Percentiles rank a stretch among this genome's conserved stretches.
Evolutionary conservation across 345 rosid species (phyloP).

Genomic region (Dimocarpus longan): DNA sequence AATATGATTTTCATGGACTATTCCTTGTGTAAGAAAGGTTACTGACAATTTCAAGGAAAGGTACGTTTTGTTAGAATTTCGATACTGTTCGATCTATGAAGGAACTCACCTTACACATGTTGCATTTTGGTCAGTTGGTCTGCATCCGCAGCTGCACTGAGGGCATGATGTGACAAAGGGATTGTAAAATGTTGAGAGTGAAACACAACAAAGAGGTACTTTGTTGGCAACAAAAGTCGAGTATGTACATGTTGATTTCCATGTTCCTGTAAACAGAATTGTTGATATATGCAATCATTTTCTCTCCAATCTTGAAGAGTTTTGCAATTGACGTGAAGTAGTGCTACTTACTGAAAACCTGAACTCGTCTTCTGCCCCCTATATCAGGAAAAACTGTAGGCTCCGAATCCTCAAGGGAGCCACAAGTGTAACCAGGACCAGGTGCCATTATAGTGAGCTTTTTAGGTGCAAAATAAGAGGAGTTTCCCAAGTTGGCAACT

Average conservation of each 20-base stretch:
- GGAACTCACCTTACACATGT: slow-evolving; percentile 46
- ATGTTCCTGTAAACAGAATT: slow-evolving; percentile 44
- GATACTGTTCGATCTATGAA: neutral
- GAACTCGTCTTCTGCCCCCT: slow-evolving; percentile 56
- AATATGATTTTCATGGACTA: neutral
- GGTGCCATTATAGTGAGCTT: slow-evolving; percentile 53
- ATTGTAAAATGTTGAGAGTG: slow-evolving; percentile 62
- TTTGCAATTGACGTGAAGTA: neutral
- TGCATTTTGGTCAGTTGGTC: slow-evolving; percentile 35
- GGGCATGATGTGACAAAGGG: slow-evolving; percentile 54
- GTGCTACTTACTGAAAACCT: slow-evolving; percentile 48
- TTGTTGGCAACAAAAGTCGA: slow-evolving; percentile 53
- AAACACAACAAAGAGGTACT: slow-evolving; percentile 52
- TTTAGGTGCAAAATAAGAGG: slow-evolving; percentile 37
- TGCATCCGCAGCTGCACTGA: slow-evolving; percentile 66
- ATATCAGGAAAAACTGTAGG: slow-evolving; percentile 44
- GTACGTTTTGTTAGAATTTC: neutral
- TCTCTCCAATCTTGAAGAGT: neutral
- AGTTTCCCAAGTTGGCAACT: slow-evolving; percentile 41
- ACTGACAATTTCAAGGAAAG: neutral
- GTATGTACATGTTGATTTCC: slow-evolving; percentile 66
- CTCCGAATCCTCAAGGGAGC: slow-evolving; percentile 35
- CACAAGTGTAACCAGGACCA: slow-evolving; percentile 62
- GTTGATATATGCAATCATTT: neutral
- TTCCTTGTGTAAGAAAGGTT: no score